Base-by-base conservation (phyloP, 768 basidiomycete species). In the Kwoniella mangroviensis region DNA sequence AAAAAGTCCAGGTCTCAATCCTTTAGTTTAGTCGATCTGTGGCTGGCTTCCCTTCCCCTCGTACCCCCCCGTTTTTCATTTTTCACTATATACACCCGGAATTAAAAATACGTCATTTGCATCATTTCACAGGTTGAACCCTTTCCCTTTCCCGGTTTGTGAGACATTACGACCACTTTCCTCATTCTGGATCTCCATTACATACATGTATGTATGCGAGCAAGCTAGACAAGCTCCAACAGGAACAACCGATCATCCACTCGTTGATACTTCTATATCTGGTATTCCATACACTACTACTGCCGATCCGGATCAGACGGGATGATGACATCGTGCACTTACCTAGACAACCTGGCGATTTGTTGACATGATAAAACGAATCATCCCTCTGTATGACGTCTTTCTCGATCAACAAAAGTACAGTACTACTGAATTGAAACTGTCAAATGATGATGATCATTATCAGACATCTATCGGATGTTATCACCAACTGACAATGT, bases 11-110 rank as follows among this genome's bases (percentile, higher is more conserved):
- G 53, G 11, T n/a, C n/a, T 51, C 12, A 21, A 51, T 51, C 49
- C 49, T 51, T 51, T 40, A 53, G 62, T 51, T 51, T 40, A 53
- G 62, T 63, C 62, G 62, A 63, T 55, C 54, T 65, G 63, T 65
- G 63, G 63, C 63, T 65, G 63, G 63, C 45, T 41, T 42, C 21
- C 15, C 9, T 34, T 57, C 53, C 53, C 21, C 53, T 54, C 11
- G 11, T 49, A 49, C 45, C 45, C 45, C 45, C 45, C 45, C 45
- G 1, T 57, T 57, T 57, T 28, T n/a, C 13, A 9, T 3, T 40
- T 57, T 57, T n/a, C 17, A 42, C 61, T 42, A 42, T 6, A 26
- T 1, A 21, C 6, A 42, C n/a, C n/a, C 59, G 17, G 40, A n/a
- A n/a, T 61, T 22, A 15, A 13, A 34, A 61, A 43, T 49, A 22